Percentiles rank a stretch among this genome's conserved stretches.
Conservation (phyloP, 2,329 filamentous ascomycete genomes). For the Raffaelea ambrosiae region DNA sequence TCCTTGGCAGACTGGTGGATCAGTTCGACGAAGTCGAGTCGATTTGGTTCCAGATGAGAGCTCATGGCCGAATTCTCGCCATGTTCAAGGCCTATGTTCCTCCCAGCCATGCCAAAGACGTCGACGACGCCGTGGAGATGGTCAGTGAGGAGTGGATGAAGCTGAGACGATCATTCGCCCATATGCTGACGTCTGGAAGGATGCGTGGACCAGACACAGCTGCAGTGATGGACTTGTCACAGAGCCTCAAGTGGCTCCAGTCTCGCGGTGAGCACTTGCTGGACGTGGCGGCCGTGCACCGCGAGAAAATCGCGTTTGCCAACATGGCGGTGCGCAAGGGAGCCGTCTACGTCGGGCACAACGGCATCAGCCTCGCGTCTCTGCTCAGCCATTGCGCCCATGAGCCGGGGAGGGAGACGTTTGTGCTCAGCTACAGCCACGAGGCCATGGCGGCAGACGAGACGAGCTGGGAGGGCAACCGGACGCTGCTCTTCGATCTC, state of each 20-base stretch:
- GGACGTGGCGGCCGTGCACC: not conserved
- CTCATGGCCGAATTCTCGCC: not conserved
- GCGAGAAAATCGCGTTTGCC: not conserved
- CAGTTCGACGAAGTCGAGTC: conserved; percentile 1
- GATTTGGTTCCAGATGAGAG: not conserved
- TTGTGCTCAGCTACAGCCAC: not conserved
- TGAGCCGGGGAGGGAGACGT: not conserved
- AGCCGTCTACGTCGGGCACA: conserved; percentile 3
- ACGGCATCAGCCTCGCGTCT: not conserved
- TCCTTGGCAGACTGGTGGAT: not conserved
- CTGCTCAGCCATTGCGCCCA: not conserved
- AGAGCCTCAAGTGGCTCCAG: not conserved
- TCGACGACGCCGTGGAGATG: not conserved
- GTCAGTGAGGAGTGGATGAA: not conserved
- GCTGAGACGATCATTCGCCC: not conserved
- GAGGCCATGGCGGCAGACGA: not conserved
- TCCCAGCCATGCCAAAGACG: not conserved
- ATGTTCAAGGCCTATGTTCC: conserved; percentile 1
- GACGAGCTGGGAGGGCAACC: not conserved
- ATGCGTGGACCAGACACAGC: not conserved
- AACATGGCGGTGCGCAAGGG: not conserved
- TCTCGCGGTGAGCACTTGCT: not conserved
- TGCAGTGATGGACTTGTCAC: not conserved
- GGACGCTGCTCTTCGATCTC: not conserved
- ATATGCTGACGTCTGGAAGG: not conserved